Base-by-base conservation (phyloP, 371 early-diverging fungal genomes). In the Mucor irregularis region DNA sequence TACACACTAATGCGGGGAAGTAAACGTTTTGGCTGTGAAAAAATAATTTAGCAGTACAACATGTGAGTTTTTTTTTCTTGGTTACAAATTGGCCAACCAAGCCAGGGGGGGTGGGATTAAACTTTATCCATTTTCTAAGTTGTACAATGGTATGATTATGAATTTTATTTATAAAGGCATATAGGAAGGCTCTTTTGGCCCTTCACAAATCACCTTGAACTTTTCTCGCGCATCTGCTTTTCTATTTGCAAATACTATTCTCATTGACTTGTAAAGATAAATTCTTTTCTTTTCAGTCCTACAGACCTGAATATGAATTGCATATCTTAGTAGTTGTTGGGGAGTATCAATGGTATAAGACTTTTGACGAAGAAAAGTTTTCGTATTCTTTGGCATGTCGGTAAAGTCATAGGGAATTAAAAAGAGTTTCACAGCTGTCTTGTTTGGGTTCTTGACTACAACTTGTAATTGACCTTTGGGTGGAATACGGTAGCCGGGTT, bases 351-450 rank as follows among this genome's bases (percentile, higher is more conserved):
- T 49, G 4, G 68, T 61, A 55, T 84, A 83, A 11, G 85, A 84
- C 58, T 91, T 92, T 66, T 92, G 92, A 7, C 94, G 81, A 21
- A 94, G 63, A 62, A 92, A 89, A 8, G 94, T 94, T 61, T 90
- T 90, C 5, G 84, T 76, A 28, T 68, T 67, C 7, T 75, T 56
- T 0, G 92, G 92, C 91, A 92, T 89, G 35, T 88, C 89, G 5
- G 69, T 69, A 47, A 92, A 82, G 64, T 94, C 90, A 60, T 92
- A 94, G 0, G 91, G 92, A 1, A 94, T 71, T 30, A 92, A 53
- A 55, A 91, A 92, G 0, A 92, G 64, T 61, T 94, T 92, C 48
- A 92, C 86, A 0, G 87, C 90, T 0, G 92, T 89, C 46, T 83
- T 82, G 68, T 84, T 78, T 1, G 89, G 88, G 54, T 94, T 94